A percentile compares a stretch with the other conserved stretches of the same genome.
phyloP scores from a whole-genome alignment of 176 grass and related monocot genomes.

The Aegilops sharonensis region DNA sequence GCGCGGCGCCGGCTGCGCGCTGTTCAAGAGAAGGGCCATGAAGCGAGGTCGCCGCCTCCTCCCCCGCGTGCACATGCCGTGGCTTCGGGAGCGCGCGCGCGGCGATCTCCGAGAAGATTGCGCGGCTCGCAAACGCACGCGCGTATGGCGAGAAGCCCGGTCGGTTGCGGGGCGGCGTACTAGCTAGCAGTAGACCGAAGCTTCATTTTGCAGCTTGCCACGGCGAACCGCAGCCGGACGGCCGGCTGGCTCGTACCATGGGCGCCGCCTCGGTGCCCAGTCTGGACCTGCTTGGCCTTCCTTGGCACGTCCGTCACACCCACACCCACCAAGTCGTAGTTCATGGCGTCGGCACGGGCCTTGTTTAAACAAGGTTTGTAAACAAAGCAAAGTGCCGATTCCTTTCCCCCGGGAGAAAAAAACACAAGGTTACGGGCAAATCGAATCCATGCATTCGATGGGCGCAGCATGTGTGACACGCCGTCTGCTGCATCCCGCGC shows the following conservation, averaged over 20 bases:
- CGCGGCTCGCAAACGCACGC: background rate
- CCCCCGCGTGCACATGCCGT: background rate
- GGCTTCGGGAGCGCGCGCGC: background rate
- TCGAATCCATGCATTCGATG: background rate
- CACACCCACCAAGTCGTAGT: background rate
- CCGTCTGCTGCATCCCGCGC: background rate
- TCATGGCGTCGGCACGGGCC: background rate
- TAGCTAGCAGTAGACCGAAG: background rate
- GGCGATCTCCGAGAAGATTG: background rate
- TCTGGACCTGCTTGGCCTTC: background rate
- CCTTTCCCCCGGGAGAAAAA: background rate
- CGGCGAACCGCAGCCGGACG: background rate
- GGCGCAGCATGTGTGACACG: background rate
- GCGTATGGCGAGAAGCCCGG: background rate
- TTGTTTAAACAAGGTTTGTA: background rate
- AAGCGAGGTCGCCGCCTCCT: background rate
- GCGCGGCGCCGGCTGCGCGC: background rate
- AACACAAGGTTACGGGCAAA: background rate
- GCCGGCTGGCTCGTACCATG: too few species aligned
- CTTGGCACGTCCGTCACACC: background rate
- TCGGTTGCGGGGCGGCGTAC: slow-evolving; percentile 7
- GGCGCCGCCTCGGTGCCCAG: background rate
- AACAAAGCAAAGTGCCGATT: background rate
- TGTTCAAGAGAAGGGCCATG: background rate
- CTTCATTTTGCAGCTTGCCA: background rate